Percentiles rank a stretch among this genome's conserved stretches.
These are phyloP conservation scores for Candida yuanshanica DNA, from an alignment of 805 yeast species.

Conservation along the genomic window DNA sequence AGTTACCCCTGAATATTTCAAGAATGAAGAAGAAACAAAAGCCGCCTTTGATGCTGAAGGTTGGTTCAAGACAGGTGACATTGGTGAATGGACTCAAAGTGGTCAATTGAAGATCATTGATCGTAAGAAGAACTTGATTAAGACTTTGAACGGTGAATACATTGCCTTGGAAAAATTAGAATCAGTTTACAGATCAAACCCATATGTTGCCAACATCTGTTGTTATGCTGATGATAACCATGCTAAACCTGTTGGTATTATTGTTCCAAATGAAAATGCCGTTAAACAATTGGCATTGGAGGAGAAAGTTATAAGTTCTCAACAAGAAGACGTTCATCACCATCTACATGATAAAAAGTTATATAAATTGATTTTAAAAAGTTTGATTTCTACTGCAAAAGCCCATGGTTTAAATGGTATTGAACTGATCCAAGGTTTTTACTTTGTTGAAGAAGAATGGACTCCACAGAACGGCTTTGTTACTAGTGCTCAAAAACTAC, in stretches of 20 bases:
- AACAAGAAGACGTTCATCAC: slow-evolving; percentile 41
- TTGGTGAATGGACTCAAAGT: slow-evolving; percentile 82
- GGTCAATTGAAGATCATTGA: slow-evolving; percentile 85
- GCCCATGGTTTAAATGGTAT: slow-evolving; percentile 78
- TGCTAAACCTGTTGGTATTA: slow-evolving; percentile 89
- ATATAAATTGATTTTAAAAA: slow-evolving; percentile 44
- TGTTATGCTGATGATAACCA: slow-evolving; percentile 86
- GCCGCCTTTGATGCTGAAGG: slow-evolving; percentile 67
- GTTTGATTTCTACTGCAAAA: slow-evolving; percentile 70
- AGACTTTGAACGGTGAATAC: slow-evolving; percentile 95
- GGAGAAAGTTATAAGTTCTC: slow-evolving; percentile 41
- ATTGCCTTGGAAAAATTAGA: slow-evolving; percentile 95
- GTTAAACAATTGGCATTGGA: slow-evolving; percentile 56
- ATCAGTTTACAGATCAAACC: slow-evolving; percentile 80
- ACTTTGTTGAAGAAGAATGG: slow-evolving; percentile 87
- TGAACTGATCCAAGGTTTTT: slow-evolving; percentile 76
- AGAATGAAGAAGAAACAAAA: slow-evolving; percentile 75
- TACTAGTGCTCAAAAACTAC: slow-evolving; percentile 93
- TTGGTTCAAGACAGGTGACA: slow-evolving; percentile 97
- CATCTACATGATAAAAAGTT: slow-evolving; percentile 54
- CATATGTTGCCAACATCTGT: slow-evolving; percentile 73
- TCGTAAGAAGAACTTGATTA: slow-evolving; percentile 92
- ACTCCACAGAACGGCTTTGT: slow-evolving; percentile 94
- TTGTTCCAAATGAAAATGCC: slow-evolving; percentile 71
- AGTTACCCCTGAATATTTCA: slow-evolving; percentile 72